phyloP scores from a whole-genome alignment of 768 basidiomycete species.

The Amanita pallidorosea region DNA sequence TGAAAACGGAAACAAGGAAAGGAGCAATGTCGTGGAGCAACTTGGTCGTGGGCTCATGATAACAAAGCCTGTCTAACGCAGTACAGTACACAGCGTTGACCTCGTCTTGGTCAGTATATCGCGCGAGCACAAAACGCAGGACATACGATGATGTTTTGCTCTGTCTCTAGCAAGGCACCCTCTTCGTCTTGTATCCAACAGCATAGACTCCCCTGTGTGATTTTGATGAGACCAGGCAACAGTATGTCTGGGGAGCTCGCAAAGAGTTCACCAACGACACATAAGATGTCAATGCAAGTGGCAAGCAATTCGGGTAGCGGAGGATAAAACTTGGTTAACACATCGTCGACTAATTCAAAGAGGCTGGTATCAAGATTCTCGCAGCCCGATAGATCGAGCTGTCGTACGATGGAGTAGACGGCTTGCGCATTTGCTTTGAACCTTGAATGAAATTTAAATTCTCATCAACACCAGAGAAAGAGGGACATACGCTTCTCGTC shows the following conservation, averaged over 20 bases:
- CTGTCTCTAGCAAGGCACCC: slow-evolving; percentile 25
- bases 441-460: neutral
- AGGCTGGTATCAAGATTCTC: slow-evolving; percentile 9
- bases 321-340: slow-evolving; percentile 25
- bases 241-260: slow-evolving; percentile 13
- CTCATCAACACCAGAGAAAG: neutral
- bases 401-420: slow-evolving; percentile 13
- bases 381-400: slow-evolving; percentile 12
- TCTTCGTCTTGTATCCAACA: slow-evolving; percentile 44
- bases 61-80: slow-evolving; percentile 27
- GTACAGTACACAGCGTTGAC: slow-evolving; percentile 31
- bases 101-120: slow-evolving; percentile 11
- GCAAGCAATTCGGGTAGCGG: slow-evolving; percentile 14
- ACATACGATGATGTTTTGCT: slow-evolving; percentile 40
- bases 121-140: slow-evolving; percentile 1
- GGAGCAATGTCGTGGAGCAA: slow-evolving; percentile 28
- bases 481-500: slow-evolving; percentile 1
- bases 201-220: slow-evolving; percentile 27
- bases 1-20: slow-evolving; percentile 43
- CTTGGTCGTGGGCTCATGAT: slow-evolving; percentile 26
- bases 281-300: slow-evolving; percentile 19
- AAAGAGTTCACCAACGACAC: slow-evolving; percentile 22
- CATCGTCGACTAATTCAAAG: slow-evolving; percentile 18
- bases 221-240: slow-evolving; percentile 23
- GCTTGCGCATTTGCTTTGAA: slow-evolving; percentile 11